A percentile compares a stretch with the other conserved stretches of the same genome.
Conservation (phyloP, 2,329 filamentous ascomycete genomes). For the Huntiella bhutanensis region DNA sequence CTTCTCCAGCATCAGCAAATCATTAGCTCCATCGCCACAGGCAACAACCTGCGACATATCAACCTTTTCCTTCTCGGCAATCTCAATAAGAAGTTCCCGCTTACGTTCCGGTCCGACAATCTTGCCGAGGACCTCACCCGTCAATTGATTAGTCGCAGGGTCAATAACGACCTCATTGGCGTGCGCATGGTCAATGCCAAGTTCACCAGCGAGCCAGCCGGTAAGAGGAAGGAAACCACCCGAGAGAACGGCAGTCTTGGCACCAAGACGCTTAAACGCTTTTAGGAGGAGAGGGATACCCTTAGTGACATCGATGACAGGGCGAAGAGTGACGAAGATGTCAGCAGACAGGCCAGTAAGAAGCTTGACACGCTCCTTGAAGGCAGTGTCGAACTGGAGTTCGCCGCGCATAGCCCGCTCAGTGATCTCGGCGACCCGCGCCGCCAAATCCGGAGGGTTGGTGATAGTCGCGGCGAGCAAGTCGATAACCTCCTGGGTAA, state of each 20-base stretch:
- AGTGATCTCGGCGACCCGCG: constrained; percentile 73
- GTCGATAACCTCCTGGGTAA: constrained; percentile 95
- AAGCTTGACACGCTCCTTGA: constrained; percentile 62
- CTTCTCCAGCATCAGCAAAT: constrained; percentile 58
- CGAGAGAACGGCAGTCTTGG: constrained; percentile 76
- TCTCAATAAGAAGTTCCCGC: constrained; percentile 48
- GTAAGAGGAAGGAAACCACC: constrained; percentile 86
- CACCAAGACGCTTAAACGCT: constrained; percentile 58
- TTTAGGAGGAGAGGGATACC: constrained; percentile 59
- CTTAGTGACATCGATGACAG: constrained; percentile 59
- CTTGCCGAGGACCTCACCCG: constrained; percentile 50
- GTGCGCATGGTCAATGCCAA: constrained; percentile 73
- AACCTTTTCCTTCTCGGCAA: constrained; percentile 49
- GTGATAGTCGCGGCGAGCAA: constrained; percentile 67
- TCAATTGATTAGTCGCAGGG: constrained; percentile 35
- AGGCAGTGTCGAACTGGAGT: constrained; percentile 71
- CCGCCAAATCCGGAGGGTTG: constrained; percentile 51
- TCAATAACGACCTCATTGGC: constrained; percentile 67
- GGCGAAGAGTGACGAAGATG: constrained; percentile 61
- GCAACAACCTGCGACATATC: constrained; percentile 48
- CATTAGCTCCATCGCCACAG: constrained; percentile 68
- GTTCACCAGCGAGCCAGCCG: constrained; percentile 58
- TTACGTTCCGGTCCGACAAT: constrained; percentile 67
- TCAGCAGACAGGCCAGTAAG: constrained; percentile 61
- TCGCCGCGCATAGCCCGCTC: constrained; percentile 90